Evolutionary conservation across 2,329 filamentous ascomycete species (phyloP).

Genomic region (Beauveria medogensis): DNA sequence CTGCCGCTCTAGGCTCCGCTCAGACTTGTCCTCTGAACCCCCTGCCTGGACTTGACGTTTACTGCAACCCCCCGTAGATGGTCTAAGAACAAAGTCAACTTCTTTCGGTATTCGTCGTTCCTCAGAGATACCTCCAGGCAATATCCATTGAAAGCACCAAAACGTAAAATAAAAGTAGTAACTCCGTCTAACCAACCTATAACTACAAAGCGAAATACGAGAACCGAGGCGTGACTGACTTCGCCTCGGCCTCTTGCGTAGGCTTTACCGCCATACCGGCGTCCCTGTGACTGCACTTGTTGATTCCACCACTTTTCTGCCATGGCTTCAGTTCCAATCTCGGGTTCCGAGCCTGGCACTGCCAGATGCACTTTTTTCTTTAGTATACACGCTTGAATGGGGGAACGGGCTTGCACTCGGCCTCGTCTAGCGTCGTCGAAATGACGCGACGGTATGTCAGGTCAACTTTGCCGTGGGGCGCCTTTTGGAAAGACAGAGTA

Average conservation of each 20-base stretch:
- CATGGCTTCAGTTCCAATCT: not conserved
- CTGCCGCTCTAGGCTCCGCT: too few species aligned
- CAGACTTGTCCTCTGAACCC: too few species aligned
- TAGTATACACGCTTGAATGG: conserved; percentile 95
- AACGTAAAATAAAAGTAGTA: conserved; percentile 7
- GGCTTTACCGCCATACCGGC: not conserved
- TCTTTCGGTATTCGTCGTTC: too few species aligned
- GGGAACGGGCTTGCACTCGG: conserved; percentile 90
- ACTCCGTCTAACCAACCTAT: conserved; percentile 12
- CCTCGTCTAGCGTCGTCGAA: conserved; percentile 79
- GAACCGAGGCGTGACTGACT: not conserved
- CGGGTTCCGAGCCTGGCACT: not conserved
- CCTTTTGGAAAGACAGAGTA: conserved; percentile 91
- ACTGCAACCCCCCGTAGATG: too few species aligned
- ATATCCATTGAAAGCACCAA: conserved; percentile 5
- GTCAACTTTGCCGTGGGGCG: conserved; percentile 79
- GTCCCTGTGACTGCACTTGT: too few species aligned
- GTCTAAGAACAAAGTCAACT: conserved; percentile 10
- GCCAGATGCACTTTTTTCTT: conserved; percentile 15
- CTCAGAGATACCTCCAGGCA: too few species aligned
- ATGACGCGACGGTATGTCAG: conserved; percentile 80
- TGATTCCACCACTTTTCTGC: not conserved
- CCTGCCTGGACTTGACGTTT: too few species aligned
- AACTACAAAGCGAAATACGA: conserved; percentile 10
- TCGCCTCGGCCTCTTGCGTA: not conserved